A percentile compares a stretch with the other conserved stretches of the same genome.
Evolutionary conservation across 2,329 filamentous ascomycete genomes (phyloP).

Genomic region (Fusarium incarnatum): DNA sequence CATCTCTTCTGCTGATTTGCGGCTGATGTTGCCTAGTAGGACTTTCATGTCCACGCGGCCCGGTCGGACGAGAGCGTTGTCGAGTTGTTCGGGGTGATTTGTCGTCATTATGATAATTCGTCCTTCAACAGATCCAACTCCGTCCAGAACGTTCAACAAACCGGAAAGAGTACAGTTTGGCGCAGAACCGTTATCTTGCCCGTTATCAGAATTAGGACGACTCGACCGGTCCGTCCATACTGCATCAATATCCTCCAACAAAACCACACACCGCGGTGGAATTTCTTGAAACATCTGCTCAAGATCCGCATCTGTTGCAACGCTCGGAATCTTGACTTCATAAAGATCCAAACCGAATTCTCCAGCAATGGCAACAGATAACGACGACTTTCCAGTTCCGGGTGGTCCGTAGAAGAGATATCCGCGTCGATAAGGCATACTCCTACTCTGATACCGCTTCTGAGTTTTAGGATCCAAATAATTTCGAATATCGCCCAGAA

Average conservation of each 20-base stretch:
- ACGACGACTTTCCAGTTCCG: constrained; percentile 69
- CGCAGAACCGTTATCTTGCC: constrained; percentile 29
- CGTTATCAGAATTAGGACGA: constrained; percentile 31
- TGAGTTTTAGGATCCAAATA: constrained; percentile 62
- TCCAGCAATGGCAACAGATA: constrained; percentile 65
- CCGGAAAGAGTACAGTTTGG: constrained; percentile 68
- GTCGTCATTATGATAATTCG: constrained; percentile 80
- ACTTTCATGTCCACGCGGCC: constrained; percentile 75
- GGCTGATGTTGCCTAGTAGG: constrained; percentile 63
- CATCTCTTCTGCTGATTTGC: constrained; percentile 58
- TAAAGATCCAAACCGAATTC: constrained; percentile 64
- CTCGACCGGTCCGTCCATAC: constrained; percentile 50
- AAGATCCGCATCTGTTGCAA: constrained; percentile 62
- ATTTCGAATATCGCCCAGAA: constrained; percentile 63
- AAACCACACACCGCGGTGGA: constrained; percentile 63
- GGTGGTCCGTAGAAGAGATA: constrained; percentile 75
- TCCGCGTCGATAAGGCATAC: constrained; percentile 57
- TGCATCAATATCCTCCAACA: constrained; percentile 67
- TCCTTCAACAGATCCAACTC: constrained; percentile 76
- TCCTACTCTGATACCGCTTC: constrained; percentile 71
- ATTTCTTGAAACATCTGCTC: constrained; percentile 65
- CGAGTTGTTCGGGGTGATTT: constrained; percentile 73
- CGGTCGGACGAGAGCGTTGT: constrained; percentile 72
- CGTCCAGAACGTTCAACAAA: constrained; percentile 76
- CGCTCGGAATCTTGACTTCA: constrained; percentile 60